Evolutionary conservation across 1,139 yeast species (phyloP), one percentile per base, ranked within the genome.

Genomic region (Hansenula sp.): DNA sequence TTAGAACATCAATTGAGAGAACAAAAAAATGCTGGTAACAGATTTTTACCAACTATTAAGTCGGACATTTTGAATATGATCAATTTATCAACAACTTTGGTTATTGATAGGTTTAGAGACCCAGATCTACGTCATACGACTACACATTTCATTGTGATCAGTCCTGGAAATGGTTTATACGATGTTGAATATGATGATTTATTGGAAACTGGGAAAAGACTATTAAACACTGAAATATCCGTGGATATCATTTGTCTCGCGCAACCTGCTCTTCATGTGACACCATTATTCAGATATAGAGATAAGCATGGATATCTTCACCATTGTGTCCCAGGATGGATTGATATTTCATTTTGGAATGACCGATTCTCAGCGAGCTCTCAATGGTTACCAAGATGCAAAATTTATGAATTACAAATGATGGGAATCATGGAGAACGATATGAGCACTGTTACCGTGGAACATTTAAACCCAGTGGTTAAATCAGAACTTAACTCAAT

Each of bases 361-460:
- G 87, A 82, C 56, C 52, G 65, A 12, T 61, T 71, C n/a, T 67
- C 68, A 17, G 68, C 62, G 41, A 54, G 56, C 30, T 59, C 68
- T 4, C 67, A 84, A 53, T 93, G 98, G 97, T 77, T 84, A 25
- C 97, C 99, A 1, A 71, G 95, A 31, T 90, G 97, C 63, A 90
- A 89, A 58, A 90, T 94, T 41, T 91, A 93, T 61, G 98, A 91
- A 56, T 67, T 94, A 19, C 99, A 93, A 62, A 94, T 93, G 98
- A 91, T 91, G 96, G 99, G 98, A 0, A 79, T 91, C 6, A 89
- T 91, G 84, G 98, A 91, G 55, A 88, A 86, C 54, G 97, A 91
- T 57, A 72, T 82, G 41, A 79, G 79, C 52, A 77, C 82, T 9
- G 76, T 83, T 30, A 74, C 80, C 15, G 76, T 88, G 24, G 82